Evolutionary conservation across 345 rosid genomes (phyloP), one percentile per base, ranked within the genome.

Genomic region (Rhizophora apiculata): DNA sequence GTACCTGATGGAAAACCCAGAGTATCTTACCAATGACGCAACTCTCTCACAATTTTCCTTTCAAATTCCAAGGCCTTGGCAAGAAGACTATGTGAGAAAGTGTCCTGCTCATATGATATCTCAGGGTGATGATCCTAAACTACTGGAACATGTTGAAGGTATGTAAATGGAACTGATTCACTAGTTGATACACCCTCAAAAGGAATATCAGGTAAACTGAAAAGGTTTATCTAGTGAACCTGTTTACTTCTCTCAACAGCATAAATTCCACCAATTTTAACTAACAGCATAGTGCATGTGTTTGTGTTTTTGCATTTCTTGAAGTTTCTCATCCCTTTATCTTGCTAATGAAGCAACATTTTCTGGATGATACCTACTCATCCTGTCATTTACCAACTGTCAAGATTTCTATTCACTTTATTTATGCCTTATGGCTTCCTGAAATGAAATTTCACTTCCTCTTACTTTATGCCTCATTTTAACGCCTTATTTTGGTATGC

Each of bases 51-150:
- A 77, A 65, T 90, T 90, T 79, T 90, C 96, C 10, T 90, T 90
- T 72, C 92, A 83, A 79, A 83, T 80, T 64, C 96, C 96, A 8
- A 86, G 70, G 83, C 96, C 96, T 46, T 79, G 86, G 72, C 90
- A 70, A 74, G 84, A 85, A 36, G 70, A 82, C 72, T 87, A 90
- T 74, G 90, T 88, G 55, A 82, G 89, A 74, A 90, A 86, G 78
- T 88, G 88, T 56, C 85, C 80, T 52, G 37, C 85, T 63, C 76
- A 71, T 34, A 2, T 18, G 58, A 30, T 60, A 30, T 72, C 81
- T 65, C 67, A 87, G 56, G 67, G 37, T 27, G 85, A 82, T 63
- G 39, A 78, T 74, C 22, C 65, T 37, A 79, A 57, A 66, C 46
- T 72, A 49, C 72, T 76, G 69, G 82, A 78, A 66, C 78, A 78